Percentiles rank a stretch among this genome's conserved stretches.
phyloP scores from a whole-genome alignment of 805 yeast species.

The Candida sphagnicola region DNA sequence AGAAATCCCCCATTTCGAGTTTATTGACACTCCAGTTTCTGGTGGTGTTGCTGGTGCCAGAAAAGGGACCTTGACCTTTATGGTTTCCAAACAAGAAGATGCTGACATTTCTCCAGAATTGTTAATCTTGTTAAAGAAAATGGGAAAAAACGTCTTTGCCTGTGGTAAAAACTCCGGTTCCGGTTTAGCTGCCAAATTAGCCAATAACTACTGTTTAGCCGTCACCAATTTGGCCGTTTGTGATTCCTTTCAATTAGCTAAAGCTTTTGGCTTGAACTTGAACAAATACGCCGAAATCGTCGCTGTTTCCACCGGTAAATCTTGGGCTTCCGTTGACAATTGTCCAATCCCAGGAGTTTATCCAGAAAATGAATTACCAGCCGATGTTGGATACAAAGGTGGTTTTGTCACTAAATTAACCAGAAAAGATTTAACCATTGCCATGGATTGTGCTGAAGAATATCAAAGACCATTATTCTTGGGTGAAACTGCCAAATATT shows the following conservation, averaged over 20 bases:
- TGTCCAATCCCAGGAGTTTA: slow-evolving; percentile 50
- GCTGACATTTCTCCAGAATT: slow-evolving; percentile 29
- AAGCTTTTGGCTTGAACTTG: slow-evolving; percentile 44
- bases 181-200: slow-evolving; percentile 52
- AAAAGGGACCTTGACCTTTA: slow-evolving; percentile 48
- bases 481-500: slow-evolving; percentile 35
- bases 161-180: slow-evolving; percentile 47
- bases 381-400: slow-evolving; percentile 42
- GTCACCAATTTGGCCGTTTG: slow-evolving; percentile 51
- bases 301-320: slow-evolving; percentile 48
- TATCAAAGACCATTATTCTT: slow-evolving; percentile 31
- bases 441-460: slow-evolving; percentile 33
- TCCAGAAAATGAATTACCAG: slow-evolving; percentile 36
- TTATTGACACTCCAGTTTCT: slow-evolving; percentile 53
- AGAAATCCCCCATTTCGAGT: slow-evolving; percentile 34
- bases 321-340: slow-evolving; percentile 54
- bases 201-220: slow-evolving; percentile 52
- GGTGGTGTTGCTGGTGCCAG: slow-evolving; percentile 55
- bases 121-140: slow-evolving; percentile 25
- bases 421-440: slow-evolving; percentile 41
- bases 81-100: slow-evolving; percentile 40
- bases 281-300: slow-evolving; percentile 45
- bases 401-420: slow-evolving; percentile 49
- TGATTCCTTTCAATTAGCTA: slow-evolving; percentile 52
- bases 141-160: slow-evolving; percentile 48